phyloP scores from a whole-genome alignment of 495 filamentous ascomycete genomes.

The Cercophora sp. region DNA sequence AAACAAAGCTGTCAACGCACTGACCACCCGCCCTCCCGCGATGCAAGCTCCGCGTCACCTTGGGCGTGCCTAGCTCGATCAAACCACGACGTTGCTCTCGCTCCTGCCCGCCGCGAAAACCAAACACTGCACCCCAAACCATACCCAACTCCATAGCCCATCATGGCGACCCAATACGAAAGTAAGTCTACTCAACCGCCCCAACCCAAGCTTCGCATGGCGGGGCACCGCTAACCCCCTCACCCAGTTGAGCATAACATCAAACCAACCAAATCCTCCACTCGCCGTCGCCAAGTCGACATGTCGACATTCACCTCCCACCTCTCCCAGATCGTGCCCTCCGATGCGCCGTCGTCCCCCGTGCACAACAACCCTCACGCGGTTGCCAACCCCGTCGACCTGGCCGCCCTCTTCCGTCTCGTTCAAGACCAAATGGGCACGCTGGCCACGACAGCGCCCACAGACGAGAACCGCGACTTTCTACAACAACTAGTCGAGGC shows the following conservation, averaged over 20 bases:
- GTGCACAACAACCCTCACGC: conserved; percentile 57
- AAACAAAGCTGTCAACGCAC: not conserved
- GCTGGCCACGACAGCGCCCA: conserved; percentile 44
- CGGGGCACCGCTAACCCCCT: conserved; percentile 2
- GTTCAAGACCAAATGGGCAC: conserved; percentile 48
- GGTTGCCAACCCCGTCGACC: conserved; percentile 67
- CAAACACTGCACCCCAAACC: not conserved
- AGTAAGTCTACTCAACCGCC: conserved; percentile 24
- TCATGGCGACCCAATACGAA: conserved; percentile 47
- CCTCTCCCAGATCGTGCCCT: conserved; percentile 59
- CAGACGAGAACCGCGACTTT: conserved; percentile 57
- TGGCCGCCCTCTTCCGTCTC: conserved; percentile 57
- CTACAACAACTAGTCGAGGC: conserved; percentile 58
- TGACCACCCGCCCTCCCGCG: not conserved
- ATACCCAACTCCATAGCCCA: conserved; percentile 1
- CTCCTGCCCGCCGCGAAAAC: not conserved
- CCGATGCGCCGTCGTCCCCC: conserved; percentile 30
- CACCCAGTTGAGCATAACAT: conserved; percentile 80
- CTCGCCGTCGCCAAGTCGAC: conserved; percentile 65
- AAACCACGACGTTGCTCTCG: not conserved
- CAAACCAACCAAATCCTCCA: conserved; percentile 34
- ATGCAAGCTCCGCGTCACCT: not conserved
- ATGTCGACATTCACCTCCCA: conserved; percentile 84
- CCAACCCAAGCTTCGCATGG: not conserved
- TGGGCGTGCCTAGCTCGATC: not conserved